These are phyloP conservation scores for Lipomyces kockii DNA, from an alignment of 805 yeast genomes.

Conservation along the genomic window DNA sequence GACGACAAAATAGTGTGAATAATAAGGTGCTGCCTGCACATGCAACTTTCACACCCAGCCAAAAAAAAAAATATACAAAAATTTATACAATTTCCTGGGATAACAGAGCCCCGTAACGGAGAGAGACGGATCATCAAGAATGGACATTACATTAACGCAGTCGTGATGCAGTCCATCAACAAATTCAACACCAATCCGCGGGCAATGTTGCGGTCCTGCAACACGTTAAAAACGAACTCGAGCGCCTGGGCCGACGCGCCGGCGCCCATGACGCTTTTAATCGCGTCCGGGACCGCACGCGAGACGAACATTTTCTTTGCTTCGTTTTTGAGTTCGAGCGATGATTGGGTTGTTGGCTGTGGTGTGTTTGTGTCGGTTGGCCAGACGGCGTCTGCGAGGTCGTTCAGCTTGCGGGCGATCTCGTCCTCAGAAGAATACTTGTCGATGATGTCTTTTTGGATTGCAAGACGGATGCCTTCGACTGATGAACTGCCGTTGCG, in stretches of 20 bases:
- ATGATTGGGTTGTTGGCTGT: conserved; percentile 11
- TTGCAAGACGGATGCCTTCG: conserved; percentile 36
- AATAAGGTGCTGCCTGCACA: too few relatives aligned
- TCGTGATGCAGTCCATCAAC: conserved; percentile 35
- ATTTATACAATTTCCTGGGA: not conserved
- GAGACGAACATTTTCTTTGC: conserved; percentile 37
- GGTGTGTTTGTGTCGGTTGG: conserved; percentile 7
- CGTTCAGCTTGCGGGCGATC: conserved; percentile 30
- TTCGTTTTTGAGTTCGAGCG: conserved; percentile 28
- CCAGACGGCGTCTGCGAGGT: conserved; percentile 32
- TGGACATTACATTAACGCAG: conserved; percentile 23
- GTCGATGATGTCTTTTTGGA: conserved; percentile 35
- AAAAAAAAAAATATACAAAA: not conserved
- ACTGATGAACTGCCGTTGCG: conserved; percentile 37
- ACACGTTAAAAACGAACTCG: conserved; percentile 38
- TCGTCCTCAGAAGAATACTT: conserved; percentile 35
- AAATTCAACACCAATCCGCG: conserved; percentile 36
- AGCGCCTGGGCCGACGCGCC: conserved; percentile 38
- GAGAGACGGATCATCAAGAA: too few relatives aligned
- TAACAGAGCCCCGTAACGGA: too few relatives aligned
- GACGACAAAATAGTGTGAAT: too few relatives aligned
- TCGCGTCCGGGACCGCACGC: conserved; percentile 37
- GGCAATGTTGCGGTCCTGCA: conserved; percentile 37
- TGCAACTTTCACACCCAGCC: not conserved
- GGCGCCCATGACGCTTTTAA: conserved; percentile 38